A percentile compares a stretch with the other conserved stretches of the same genome.
Evolutionary conservation across 768 basidiomycete genomes (phyloP).

Genomic region (Mycena epipterygia): DNA sequence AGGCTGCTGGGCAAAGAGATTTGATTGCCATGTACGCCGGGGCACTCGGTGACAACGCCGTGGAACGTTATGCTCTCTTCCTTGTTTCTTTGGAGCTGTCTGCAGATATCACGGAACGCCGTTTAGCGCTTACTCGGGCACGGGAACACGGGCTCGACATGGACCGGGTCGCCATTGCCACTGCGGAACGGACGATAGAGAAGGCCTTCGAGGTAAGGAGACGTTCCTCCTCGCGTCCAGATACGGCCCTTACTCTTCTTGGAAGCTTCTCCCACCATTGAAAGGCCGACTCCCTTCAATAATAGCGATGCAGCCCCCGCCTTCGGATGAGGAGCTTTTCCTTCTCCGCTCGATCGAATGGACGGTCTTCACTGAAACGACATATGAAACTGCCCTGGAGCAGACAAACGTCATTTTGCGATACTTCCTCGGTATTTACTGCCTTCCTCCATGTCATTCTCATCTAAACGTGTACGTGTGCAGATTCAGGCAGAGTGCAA

Average conservation of each 20-base stretch:
- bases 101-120: constrained; percentile 74
- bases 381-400: constrained; percentile 83
- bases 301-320: constrained; percentile 67
- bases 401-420: constrained; percentile 91
- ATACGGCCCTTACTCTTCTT: constrained; percentile 21
- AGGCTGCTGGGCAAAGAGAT: constrained; percentile 84
- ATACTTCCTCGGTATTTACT: constrained; percentile 82
- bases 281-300: constrained; percentile 74
- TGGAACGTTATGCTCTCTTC: constrained; percentile 94
- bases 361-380: constrained; percentile 84
- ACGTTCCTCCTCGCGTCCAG: not conserved
- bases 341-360: constrained; percentile 93
- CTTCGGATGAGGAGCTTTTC: constrained; percentile 70
- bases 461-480: constrained; percentile 13
- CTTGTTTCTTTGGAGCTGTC: constrained; percentile 81
- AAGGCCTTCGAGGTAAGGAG: constrained; percentile 71
- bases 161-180: constrained; percentile 80
- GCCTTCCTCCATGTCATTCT: not conserved
- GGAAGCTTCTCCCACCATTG: constrained; percentile 64
- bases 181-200: constrained; percentile 85
- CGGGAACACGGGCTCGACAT: constrained; percentile 89
- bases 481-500: constrained; percentile 83
- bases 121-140: constrained; percentile 79
- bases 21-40: constrained; percentile 96
- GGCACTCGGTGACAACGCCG: constrained; percentile 90